These are phyloP conservation scores for Berberis vulgaris DNA, from an alignment of 164 flowering plant genomes.

Conservation along the genomic window DNA sequence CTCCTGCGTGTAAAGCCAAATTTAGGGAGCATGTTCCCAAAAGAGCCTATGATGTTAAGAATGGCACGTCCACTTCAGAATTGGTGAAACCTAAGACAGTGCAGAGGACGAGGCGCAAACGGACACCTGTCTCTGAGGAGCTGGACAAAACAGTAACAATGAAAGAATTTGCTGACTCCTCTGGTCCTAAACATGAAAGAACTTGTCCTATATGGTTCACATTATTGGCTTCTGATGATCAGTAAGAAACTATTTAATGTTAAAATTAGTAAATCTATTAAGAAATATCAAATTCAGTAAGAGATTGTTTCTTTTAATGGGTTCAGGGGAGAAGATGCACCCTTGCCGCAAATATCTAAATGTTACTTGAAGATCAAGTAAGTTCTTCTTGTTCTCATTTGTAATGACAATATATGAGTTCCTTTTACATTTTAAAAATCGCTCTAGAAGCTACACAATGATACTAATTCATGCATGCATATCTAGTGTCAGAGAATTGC, in stretches of 20 bases:
- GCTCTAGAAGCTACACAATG: no score
- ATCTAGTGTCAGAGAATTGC: no score
- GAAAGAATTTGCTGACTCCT: conserved; percentile 46
- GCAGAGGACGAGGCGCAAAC: conserved; percentile 37
- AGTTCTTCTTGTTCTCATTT: conserved; percentile 21
- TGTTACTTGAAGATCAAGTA: conserved; percentile 51
- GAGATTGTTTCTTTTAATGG: not conserved
- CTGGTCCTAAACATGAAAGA: conserved; percentile 30
- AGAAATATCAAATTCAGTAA: not conserved
- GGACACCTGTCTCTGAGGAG: conserved; percentile 26
- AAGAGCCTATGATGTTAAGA: conserved; percentile 39
- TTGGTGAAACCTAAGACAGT: conserved; percentile 40
- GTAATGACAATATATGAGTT: no score
- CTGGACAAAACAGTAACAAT: conserved; percentile 15
- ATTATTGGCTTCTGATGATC: conserved; percentile 63
- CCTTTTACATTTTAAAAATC: no score
- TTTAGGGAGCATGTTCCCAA: conserved; percentile 37
- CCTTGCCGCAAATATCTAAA: conserved; percentile 46
- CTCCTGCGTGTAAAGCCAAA: conserved; percentile 29
- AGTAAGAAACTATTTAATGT: conserved; percentile 36
- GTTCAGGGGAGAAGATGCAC: conserved; percentile 55
- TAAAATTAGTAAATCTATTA: not conserved
- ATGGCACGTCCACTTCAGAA: conserved; percentile 24
- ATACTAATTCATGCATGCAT: no score
- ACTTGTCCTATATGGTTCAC: conserved; percentile 80